Evolutionary conservation across 169 alveolate species (phyloP).

Genomic region (Cyclospora cayetanensis): DNA sequence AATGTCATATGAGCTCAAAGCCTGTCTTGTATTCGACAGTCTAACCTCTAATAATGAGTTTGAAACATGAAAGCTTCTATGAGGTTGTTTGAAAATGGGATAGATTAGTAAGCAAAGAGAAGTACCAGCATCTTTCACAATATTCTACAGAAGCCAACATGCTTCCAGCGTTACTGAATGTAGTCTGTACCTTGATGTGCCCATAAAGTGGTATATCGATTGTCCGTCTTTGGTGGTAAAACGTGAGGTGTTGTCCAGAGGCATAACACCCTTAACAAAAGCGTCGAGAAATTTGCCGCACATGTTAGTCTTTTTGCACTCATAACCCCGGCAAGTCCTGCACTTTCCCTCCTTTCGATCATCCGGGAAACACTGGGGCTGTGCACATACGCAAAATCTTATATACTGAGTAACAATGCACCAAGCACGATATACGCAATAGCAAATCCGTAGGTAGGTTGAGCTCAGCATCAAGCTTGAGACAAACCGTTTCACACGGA

Average conservation of each 20-base stretch:
- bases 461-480: background rate
- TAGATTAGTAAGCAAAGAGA: too few species aligned
- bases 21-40: too few species aligned
- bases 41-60: too few species aligned
- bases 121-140: too few species aligned
- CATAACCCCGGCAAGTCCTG: constrained; percentile 80
- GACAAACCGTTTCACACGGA: background rate
- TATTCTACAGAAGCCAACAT: too few species aligned
- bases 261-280: constrained; percentile 86
- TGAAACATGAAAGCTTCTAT: too few species aligned
- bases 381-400: background rate
- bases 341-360: constrained; percentile 41
- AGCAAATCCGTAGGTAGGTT: background rate
- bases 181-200: constrained; percentile 81
- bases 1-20: too few species aligned
- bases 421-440: background rate
- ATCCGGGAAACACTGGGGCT: constrained; percentile 67
- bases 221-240: constrained; percentile 79
- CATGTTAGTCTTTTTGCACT: constrained; percentile 79
- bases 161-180: too few species aligned
- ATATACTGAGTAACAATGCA: background rate
- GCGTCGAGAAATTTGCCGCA: constrained; percentile 81
- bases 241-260: constrained; percentile 82
- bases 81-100: too few species aligned
- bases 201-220: constrained; percentile 84